Conservation (phyloP, 2,329 filamentous ascomycete genomes). For the Talaromyces sp. region DNA sequence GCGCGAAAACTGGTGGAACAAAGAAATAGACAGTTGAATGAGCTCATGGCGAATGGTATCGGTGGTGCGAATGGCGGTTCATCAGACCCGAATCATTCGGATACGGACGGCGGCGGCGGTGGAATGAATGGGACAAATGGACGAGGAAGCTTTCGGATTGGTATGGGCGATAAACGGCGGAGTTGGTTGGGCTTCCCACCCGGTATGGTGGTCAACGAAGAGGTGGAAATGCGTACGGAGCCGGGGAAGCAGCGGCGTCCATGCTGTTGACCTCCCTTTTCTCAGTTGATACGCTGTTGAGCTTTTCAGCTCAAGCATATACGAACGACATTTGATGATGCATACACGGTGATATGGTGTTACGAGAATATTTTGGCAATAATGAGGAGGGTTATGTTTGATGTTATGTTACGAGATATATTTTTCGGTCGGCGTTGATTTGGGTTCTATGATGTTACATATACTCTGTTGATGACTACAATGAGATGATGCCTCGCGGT, state of each 20-base stretch:
- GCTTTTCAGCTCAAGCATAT: background rate
- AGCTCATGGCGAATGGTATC: conserved; percentile 21
- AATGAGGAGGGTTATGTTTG: conserved; percentile 4
- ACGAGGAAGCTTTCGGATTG: conserved; percentile 59
- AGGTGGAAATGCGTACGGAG: conserved; percentile 29
- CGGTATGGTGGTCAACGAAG: conserved; percentile 39
- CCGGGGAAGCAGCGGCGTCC: conserved; percentile 34
- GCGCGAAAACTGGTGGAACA: conserved; percentile 82
- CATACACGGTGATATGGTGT: background rate
- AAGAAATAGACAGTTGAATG: conserved; percentile 44
- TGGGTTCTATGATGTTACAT: background rate
- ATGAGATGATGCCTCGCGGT: background rate
- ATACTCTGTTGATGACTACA: background rate
- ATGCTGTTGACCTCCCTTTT: conserved; percentile 37
- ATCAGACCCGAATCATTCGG: conserved; percentile 36
- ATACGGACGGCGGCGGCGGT: conserved; percentile 35
- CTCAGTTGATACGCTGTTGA: background rate
- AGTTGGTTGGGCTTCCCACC: conserved; percentile 64
- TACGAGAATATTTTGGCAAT: conserved; percentile 10
- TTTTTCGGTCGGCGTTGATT: background rate
- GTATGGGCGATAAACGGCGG: conserved; percentile 59
- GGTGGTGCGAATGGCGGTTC: conserved; percentile 40
- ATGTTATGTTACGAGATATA: background rate
- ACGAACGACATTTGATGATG: conserved; percentile 1
- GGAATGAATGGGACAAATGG: conserved; percentile 30